These are phyloP conservation scores for Marsdenia floribunda DNA, from an alignment of 257 asterid genomes.

Conservation along the genomic window DNA sequence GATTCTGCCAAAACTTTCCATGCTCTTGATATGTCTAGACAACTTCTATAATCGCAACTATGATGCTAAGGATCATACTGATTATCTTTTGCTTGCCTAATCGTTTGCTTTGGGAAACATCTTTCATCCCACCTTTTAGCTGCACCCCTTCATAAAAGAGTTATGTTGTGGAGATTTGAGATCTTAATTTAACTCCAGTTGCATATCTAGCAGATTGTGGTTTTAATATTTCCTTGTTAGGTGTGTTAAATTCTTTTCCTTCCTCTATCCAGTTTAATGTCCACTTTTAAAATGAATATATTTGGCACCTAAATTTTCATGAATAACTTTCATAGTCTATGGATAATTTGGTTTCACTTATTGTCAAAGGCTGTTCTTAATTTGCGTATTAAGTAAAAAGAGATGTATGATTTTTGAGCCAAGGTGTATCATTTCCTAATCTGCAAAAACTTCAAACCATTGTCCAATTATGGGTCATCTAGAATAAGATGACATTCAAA, in stretches of 20 bases:
- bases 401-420: too few species aligned
- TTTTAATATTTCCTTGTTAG: background rate
- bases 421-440: background rate
- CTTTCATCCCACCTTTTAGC: background rate
- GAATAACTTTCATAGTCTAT: too few species aligned
- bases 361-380: too few species aligned
- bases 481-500: background rate
- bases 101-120: background rate
- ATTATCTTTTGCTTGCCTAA: background rate
- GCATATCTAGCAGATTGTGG: background rate
- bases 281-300: too few species aligned
- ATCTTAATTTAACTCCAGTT: background rate
- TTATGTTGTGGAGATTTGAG: background rate
- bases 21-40: background rate
- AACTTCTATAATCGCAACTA: background rate
- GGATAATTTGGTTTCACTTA: too few species aligned
- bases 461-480: background rate
- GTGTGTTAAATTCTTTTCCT: background rate
- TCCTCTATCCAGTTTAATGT: too few species aligned
- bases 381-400: too few species aligned
- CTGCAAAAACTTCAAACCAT: background rate
- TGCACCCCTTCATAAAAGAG: background rate
- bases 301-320: too few species aligned
- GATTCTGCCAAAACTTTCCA: background rate
- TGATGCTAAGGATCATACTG: background rate